A percentile compares a stretch with the other conserved stretches of the same genome.
Conservation (phyloP, 768 basidiomycete species). For the Podaxis sp. region DNA sequence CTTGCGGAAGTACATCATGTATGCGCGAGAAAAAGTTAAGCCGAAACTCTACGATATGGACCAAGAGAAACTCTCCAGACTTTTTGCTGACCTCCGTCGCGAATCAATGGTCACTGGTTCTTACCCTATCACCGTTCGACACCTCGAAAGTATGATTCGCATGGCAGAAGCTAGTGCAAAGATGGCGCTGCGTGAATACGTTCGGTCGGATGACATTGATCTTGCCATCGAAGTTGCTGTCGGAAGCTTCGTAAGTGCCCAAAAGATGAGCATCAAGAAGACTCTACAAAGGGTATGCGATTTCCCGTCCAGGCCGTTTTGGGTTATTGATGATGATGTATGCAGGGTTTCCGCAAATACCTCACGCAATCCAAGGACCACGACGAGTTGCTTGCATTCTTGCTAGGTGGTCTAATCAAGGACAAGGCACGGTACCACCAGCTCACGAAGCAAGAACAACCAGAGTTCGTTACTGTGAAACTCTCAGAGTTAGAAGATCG, state of each 20-base stretch:
- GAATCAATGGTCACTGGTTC: conserved; percentile 98
- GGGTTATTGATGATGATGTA: conserved; percentile 3
- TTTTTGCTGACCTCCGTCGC: conserved; percentile 93
- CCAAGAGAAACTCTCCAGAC: conserved; percentile 89
- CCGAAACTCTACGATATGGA: conserved; percentile 96
- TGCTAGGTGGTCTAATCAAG: conserved; percentile 92
- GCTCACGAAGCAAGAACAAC: conserved; percentile 73
- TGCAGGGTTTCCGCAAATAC: conserved; percentile 94
- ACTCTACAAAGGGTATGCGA: conserved; percentile 85
- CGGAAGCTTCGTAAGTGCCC: conserved; percentile 92
- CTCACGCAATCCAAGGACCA: conserved; percentile 94
- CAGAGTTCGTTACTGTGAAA: conserved; percentile 74
- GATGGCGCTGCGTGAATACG: conserved; percentile 97
- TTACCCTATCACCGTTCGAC: conserved; percentile 96
- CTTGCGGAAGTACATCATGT: conserved; percentile 98
- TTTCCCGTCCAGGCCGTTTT: conserved; percentile 2
- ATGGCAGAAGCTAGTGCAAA: conserved; percentile 99
- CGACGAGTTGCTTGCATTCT: conserved; percentile 92
- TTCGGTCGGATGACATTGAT: conserved; percentile 94
- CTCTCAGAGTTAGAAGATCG: conserved; percentile 83
- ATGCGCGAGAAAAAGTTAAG: conserved; percentile 88
- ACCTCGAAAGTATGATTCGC: conserved; percentile 98
- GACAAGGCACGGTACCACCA: conserved; percentile 87
- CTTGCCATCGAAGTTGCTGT: conserved; percentile 95
- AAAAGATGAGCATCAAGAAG: conserved; percentile 99